Percentiles rank a stretch among this genome's conserved stretches.
These are phyloP conservation scores for Mycena chlorophos DNA, from an alignment of 768 basidiomycete genomes.

Conservation along the genomic window DNA sequence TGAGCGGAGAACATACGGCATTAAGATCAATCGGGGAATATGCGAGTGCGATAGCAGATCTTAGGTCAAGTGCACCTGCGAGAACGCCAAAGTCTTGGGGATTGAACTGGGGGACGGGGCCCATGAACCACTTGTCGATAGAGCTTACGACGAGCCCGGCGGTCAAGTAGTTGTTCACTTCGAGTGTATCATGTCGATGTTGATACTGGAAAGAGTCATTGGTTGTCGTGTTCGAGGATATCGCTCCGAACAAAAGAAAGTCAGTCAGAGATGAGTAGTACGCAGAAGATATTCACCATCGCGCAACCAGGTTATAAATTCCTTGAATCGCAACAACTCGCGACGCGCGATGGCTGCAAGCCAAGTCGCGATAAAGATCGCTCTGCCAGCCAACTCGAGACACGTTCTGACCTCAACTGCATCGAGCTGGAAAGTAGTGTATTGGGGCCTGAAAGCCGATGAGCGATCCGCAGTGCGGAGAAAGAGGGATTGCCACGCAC, in stretches of 20 bases:
- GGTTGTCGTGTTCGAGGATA: constrained; percentile 50
- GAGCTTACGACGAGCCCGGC: constrained; percentile 66
- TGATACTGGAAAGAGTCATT: constrained; percentile 52
- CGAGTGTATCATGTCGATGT: constrained; percentile 69
- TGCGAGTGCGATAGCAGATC: constrained; percentile 48
- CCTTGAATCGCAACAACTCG: constrained; percentile 71
- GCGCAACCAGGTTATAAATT: constrained; percentile 77
- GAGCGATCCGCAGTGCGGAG: constrained; percentile 9
- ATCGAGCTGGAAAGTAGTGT: constrained; percentile 53
- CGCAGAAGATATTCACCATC: constrained; percentile 51
- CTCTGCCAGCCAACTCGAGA: constrained; percentile 52
- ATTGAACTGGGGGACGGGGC: constrained; percentile 54
- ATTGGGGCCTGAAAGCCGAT: constrained; percentile 56
- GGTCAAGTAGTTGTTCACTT: constrained; percentile 79
- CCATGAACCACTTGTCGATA: constrained; percentile 81
- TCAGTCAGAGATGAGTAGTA: constrained; percentile 18
- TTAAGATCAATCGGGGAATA: constrained; percentile 47
- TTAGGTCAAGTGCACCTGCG: constrained; percentile 35
- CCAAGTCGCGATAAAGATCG: constrained; percentile 68
- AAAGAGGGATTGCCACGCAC: constrained; percentile 39
- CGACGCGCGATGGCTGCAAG: constrained; percentile 63
- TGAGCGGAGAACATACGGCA: constrained; percentile 45
- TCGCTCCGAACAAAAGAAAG: constrained; percentile 40
- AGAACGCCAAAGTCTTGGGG: constrained; percentile 51
- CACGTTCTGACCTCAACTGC: constrained; percentile 52